phyloP scores from a whole-genome alignment of 768 basidiomycete species.

The Suillus discolor region DNA sequence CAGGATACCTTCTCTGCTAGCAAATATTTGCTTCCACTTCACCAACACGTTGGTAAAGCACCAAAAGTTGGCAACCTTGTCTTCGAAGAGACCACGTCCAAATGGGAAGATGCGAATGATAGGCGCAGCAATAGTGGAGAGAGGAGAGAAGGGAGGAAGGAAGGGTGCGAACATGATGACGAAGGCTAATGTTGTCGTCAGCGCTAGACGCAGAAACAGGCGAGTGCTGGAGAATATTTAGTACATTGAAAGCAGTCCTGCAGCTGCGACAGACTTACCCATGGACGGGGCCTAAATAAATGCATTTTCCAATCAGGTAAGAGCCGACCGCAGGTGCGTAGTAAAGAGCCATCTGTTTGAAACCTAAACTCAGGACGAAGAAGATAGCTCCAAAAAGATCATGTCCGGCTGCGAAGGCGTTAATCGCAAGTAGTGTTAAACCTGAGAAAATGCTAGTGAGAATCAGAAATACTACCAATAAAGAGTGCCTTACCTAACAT shows the following conservation, averaged over 20 bases:
- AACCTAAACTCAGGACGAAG: conserved; percentile 85
- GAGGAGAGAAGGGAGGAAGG: conserved; percentile 64
- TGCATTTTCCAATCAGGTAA: conserved; percentile 87
- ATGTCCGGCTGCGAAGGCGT: conserved; percentile 65
- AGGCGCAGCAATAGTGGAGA: conserved; percentile 56
- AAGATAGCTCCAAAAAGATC: conserved; percentile 77
- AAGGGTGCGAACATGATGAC: conserved; percentile 77
- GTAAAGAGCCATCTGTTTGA: conserved; percentile 97
- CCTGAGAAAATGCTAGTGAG: conserved; percentile 41
- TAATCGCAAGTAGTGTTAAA: conserved; percentile 67
- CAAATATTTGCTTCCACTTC: conserved; percentile 66
- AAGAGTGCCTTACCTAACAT: conserved; percentile 71
- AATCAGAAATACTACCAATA: background rate
- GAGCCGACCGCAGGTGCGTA: conserved; percentile 92
- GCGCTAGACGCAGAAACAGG: conserved; percentile 68
- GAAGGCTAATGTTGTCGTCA: conserved; percentile 65
- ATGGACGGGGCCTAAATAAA: conserved; percentile 68
- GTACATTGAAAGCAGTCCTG: background rate
- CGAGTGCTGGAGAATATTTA: conserved; percentile 33
- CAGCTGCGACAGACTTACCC: conserved; percentile 54
- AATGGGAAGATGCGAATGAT: conserved; percentile 90
- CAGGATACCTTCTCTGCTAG: conserved; percentile 48
- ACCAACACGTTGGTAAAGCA: conserved; percentile 83
- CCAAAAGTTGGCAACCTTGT: conserved; percentile 98
- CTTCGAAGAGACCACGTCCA: conserved; percentile 87